phyloP scores from a whole-genome alignment of 306 rosid genomes.

The Cicer arietinum region DNA sequence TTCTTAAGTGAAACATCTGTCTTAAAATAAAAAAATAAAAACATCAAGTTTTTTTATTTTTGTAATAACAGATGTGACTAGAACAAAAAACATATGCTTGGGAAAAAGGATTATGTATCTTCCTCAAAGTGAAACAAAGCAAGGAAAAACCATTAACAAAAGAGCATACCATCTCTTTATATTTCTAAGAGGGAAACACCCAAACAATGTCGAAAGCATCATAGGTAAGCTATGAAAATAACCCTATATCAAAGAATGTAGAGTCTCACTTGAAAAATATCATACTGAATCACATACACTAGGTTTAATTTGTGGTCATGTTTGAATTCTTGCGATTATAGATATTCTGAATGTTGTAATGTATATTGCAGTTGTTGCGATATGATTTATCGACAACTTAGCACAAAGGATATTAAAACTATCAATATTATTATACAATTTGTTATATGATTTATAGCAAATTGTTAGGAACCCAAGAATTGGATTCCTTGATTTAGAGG shows the following conservation, averaged over 20 bases:
- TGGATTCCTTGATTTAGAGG: no score
- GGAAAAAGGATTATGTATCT: not conserved
- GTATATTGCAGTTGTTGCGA: not conserved
- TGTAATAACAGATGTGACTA: not conserved
- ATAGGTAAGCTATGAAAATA: slow-evolving; percentile 27
- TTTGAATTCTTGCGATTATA: not conserved
- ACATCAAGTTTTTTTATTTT: not conserved
- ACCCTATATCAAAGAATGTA: not conserved
- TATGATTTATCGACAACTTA: not conserved
- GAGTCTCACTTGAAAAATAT: slow-evolving; percentile 25
- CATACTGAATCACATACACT: not conserved
- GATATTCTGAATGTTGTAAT: not conserved
- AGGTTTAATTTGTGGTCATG: slow-evolving; percentile 7
- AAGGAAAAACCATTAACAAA: not conserved
- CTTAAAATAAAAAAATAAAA: not conserved
- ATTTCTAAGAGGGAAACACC: slow-evolving; percentile 23
- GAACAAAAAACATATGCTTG: not conserved
- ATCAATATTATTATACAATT: not conserved
- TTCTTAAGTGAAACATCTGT: slow-evolving; percentile 26
- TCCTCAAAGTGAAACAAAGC: not conserved
- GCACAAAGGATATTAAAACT: not conserved
- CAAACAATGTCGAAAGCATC: not conserved
- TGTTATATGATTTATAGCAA: no score
- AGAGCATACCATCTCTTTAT: slow-evolving; percentile 14
- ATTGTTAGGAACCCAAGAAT: no score